Base-by-base conservation (phyloP, 306 rosid species). In the Vigna hirtella region DNA sequence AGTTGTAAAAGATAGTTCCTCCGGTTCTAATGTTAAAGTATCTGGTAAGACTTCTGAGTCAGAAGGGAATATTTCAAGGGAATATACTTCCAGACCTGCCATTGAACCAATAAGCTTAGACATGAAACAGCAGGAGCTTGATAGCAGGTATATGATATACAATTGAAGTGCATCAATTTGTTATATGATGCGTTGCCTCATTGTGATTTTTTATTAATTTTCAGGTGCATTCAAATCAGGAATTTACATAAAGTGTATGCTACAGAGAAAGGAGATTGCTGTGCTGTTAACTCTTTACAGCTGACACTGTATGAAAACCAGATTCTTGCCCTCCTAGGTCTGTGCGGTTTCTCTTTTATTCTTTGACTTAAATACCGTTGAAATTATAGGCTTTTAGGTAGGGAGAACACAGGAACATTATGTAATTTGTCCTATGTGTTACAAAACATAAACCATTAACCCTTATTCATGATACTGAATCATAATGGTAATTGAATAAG, bases 321-420 rank as follows among this genome's bases (percentile, higher is more conserved):
- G 86, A 90, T 94, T 88, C 95, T 94, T 82, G 98, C 97, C 76
- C 98, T 94, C 87, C 87, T 94, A 77, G 98, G 98, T 94, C 73
- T 58, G 92, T 72, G 38, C 67, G 20, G 66, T 72, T 66, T 32
- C 8, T 36, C 9, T 36, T 63, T 66, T 28, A 63, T 30, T 20
- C 36, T 5, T 18, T 18, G 32, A 40, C 52, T 9, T 20, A 40
- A 42, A 17, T 48, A 66, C 52, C 5, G 34, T 66, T 66, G 51
- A 66, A 9, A 42, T 65, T 66, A 36, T 66, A 40, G 32, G 70
- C 17, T 66, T 64, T 64, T 9, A 10, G 71, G 71, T 66, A 66
- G n/a, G 5, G 71, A 1, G 16, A 42, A 17, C 17, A 66, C 6
- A 40, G 52, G 2, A 58, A 65, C 40, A n/a, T 36, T 24, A 65